Conservation (phyloP, 805 yeast genomes). For the Saturnispora hagleri region DNA sequence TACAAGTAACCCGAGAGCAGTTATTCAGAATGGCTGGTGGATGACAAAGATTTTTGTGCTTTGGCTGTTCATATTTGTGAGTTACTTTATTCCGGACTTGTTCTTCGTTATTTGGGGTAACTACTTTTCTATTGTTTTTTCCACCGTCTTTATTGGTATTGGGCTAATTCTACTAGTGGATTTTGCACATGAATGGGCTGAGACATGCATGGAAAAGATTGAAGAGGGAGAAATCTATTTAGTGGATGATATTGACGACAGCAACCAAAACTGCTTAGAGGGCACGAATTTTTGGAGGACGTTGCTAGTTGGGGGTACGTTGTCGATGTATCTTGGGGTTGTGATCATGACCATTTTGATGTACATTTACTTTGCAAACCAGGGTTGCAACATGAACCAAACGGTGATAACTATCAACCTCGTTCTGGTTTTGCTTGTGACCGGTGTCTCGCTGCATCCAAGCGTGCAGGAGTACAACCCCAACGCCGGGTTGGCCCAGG, state of each 20-base stretch:
- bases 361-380: constrained; percentile 74
- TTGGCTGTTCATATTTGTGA: constrained; percentile 43
- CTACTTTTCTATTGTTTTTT: constrained; percentile 74
- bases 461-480: constrained; percentile 87
- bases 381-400: constrained; percentile 82
- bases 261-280: constrained; percentile 27
- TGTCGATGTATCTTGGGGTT: constrained; percentile 71
- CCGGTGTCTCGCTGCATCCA: constrained; percentile 69
- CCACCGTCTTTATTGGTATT: constrained; percentile 77
- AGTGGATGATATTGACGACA: constrained; percentile 40
- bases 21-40: constrained; percentile 92
- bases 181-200: constrained; percentile 99
- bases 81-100: constrained; percentile 77
- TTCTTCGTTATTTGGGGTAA: constrained; percentile 90
- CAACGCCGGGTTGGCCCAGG: constrained; percentile 91
- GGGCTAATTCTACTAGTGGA: constrained; percentile 88
- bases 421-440: constrained; percentile 51
- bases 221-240: constrained; percentile 60
- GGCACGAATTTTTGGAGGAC: constrained; percentile 65
- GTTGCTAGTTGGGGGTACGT: constrained; percentile 77
- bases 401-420: constrained; percentile 76
- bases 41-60: constrained; percentile 58
- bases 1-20: constrained; percentile 67
- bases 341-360: constrained; percentile 65
- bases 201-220: constrained; percentile 81